Evolutionary conservation across 257 asterid species (phyloP), one percentile per base, ranked within the genome.

Genomic region (Petunia axillaris): DNA sequence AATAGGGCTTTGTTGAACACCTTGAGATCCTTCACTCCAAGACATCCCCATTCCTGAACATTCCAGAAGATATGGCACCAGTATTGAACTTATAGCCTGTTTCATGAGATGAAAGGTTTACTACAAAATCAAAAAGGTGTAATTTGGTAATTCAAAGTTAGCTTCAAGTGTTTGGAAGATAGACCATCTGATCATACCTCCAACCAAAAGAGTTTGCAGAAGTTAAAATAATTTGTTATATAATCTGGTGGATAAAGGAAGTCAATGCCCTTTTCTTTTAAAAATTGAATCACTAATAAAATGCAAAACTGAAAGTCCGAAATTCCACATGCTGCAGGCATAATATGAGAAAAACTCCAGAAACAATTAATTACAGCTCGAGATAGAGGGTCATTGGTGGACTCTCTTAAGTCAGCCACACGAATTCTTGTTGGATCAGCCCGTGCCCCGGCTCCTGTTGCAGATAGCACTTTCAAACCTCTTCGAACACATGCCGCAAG

Each of bases 381-480:
- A 85, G 99, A 95, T 75, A 95, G 87, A 78, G 99, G 99, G 81
- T 95, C 99, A 78, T 95, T 95, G 83, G 90, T 89, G 44, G 99
- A 95, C 88, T 95, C 98, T 89, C 96, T 91, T 82, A 95, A 84
- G 89, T 95, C 98, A 73, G 98, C 97, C 44, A 93, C 94, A 71
- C 98, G 95, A 79, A 95, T 92, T 89, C 99, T 92, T 53, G 98
- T 93, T 67, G 98, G 99, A 89, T 95, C 97, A 83, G 97, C 94
- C 84, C 98, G 91, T 80, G 97, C 99, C 77, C 99, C 98, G 81
- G 99, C 99, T 86, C 98, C 99, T 46, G 98, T 96, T 68, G 97
- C 98, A 44, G 97, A 96, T 80, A 94, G 82, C 82, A 96, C 99
- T 89, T 91, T 96, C 86, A 96, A 87, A 79, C 98, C 98, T 87